phyloP scores from a whole-genome alignment of 148 eudicot genomes.

The Linanthus parryae region DNA sequence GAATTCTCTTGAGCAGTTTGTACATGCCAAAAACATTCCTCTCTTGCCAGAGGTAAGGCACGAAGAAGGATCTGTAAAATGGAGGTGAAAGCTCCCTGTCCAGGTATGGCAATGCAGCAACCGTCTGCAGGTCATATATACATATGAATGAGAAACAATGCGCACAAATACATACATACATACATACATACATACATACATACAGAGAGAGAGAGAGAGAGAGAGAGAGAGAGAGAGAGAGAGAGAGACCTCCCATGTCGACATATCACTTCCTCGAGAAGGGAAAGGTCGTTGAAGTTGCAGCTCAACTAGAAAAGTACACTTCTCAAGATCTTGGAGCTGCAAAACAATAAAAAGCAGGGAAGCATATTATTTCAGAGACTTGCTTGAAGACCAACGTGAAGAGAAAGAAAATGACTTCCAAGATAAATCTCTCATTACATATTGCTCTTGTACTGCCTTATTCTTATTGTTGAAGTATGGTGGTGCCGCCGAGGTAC shows the following conservation, averaged over 20 bases:
- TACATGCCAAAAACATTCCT: conserved; percentile 81
- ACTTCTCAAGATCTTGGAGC: conserved; percentile 69
- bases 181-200: background rate
- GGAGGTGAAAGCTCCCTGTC: conserved; percentile 84
- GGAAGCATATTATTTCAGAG: background rate
- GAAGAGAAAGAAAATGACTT: background rate
- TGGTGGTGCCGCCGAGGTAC: conserved; percentile 84
- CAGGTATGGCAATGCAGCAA: conserved; percentile 81
- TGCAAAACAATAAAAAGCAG: conserved; percentile 31
- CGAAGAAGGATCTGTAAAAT: conserved; percentile 73
- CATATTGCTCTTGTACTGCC: conserved; percentile 85
- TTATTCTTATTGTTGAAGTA: conserved; percentile 94
- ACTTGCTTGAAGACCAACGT: background rate
- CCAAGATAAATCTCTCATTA: conserved; percentile 20
- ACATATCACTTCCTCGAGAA: conserved; percentile 78
- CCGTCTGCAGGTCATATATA: conserved; percentile 32
- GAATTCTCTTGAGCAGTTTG: conserved; percentile 68
- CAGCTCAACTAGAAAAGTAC: conserved; percentile 87
- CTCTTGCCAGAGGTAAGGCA: conserved; percentile 75
- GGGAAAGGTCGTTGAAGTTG: conserved; percentile 81
- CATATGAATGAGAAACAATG: background rate
- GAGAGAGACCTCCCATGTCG: conserved; percentile 81
- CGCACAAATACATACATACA: background rate
- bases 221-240: conserved; percentile 9
- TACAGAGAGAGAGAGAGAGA: conserved; percentile 1